These are phyloP conservation scores for Zygoascus hellenicus DNA, from an alignment of 1,139 yeast species.

Conservation along the genomic window DNA sequence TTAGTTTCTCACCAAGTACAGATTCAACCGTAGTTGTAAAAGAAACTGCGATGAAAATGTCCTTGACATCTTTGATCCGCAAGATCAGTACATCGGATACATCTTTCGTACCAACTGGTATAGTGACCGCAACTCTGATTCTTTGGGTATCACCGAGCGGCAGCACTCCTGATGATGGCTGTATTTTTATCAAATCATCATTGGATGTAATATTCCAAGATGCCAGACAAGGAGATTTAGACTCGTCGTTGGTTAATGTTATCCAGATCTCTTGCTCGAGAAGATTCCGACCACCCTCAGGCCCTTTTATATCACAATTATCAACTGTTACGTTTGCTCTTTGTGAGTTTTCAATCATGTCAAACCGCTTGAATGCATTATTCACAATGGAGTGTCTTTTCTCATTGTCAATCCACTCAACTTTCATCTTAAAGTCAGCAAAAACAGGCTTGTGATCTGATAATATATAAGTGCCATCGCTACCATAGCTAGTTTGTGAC, in stretches of 20 bases:
- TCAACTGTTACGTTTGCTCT: slow-evolving; percentile 37
- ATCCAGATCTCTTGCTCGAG: slow-evolving; percentile 14
- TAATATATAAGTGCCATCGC: slow-evolving; percentile 29
- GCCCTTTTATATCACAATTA: slow-evolving; percentile 23
- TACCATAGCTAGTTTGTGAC: slow-evolving; percentile 10
- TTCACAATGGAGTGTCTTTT: slow-evolving; percentile 35
- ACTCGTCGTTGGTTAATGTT: slow-evolving; percentile 11
- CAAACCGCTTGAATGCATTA: slow-evolving; percentile 36
- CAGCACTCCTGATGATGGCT: slow-evolving; percentile 22
- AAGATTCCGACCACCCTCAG: slow-evolving; percentile 19
- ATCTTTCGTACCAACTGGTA: slow-evolving; percentile 16
- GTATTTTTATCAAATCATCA: slow-evolving; percentile 14
- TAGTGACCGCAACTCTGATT: slow-evolving; percentile 18
- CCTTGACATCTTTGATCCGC: slow-evolving; percentile 30
- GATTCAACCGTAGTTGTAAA: slow-evolving; percentile 27
- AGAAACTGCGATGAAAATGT: slow-evolving; percentile 31
- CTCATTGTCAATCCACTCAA: slow-evolving; percentile 44
- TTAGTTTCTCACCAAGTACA: slow-evolving; percentile 32
- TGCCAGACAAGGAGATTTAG: slow-evolving; percentile 9
- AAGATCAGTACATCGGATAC: slow-evolving; percentile 28
- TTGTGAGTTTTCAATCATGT: slow-evolving; percentile 40
- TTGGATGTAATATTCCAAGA: slow-evolving; percentile 20
- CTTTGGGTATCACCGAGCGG: slow-evolving; percentile 28
- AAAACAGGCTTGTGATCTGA: slow-evolving; percentile 78
- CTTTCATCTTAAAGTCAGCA: slow-evolving; percentile 44